These are phyloP conservation scores for Bipolaris bicolor DNA, from an alignment of 2,329 filamentous ascomycete genomes.

Conservation along the genomic window DNA sequence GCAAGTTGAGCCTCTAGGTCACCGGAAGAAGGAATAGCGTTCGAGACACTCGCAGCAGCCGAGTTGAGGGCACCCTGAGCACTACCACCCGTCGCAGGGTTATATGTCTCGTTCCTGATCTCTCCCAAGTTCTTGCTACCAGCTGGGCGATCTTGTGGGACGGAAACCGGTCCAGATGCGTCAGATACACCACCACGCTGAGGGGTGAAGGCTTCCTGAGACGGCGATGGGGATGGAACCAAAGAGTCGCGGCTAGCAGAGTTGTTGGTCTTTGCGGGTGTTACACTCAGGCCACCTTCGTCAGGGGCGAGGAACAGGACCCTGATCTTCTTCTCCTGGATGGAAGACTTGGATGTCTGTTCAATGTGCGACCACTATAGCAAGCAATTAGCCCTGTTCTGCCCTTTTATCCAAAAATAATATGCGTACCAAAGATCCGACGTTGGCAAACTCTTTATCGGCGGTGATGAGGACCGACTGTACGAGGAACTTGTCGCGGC, in stretches of 20 bases:
- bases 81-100: conserved; percentile 46
- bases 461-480: conserved; percentile 85
- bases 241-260: conserved; percentile 40
- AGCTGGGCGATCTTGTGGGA: conserved; percentile 47
- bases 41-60: conserved; percentile 58
- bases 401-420: neutral
- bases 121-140: conserved; percentile 52
- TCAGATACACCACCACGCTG: conserved; percentile 44
- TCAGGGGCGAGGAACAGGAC: conserved; percentile 80
- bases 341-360: conserved; percentile 73
- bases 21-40: conserved; percentile 57
- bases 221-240: conserved; percentile 60
- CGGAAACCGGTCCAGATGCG: conserved; percentile 48
- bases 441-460: conserved; percentile 82
- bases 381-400: conserved; percentile 13
- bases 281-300: conserved; percentile 47
- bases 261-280: conserved; percentile 47
- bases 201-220: conserved; percentile 58
- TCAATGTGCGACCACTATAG: conserved; percentile 76
- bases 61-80: conserved; percentile 50
- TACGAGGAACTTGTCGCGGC: conserved; percentile 96
- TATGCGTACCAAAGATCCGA: conserved; percentile 75
- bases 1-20: conserved; percentile 76
- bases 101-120: conserved; percentile 49
- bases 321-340: conserved; percentile 95